Conservation (phyloP, 108 stramenopile genomes). For the Stephanodiscus minutulus region DNA sequence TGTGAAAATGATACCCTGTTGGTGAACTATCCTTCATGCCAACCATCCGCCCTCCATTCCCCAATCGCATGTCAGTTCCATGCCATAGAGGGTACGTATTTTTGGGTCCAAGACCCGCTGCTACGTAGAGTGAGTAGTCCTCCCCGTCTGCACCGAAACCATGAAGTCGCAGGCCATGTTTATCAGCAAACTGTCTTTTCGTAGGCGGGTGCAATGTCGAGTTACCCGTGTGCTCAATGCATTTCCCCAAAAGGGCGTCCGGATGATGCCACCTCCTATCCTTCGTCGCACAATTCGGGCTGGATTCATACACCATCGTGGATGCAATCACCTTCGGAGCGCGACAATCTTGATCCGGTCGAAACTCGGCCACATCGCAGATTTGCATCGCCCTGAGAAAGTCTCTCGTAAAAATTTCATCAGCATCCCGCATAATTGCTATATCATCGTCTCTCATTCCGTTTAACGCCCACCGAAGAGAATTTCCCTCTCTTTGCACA, state of each 20-base stretch:
- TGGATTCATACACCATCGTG: conserved; percentile 34
- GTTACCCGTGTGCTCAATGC: conserved; percentile 48
- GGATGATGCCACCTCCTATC: conserved; percentile 38
- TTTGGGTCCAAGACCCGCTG: conserved; percentile 3
- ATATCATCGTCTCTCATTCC: conserved; percentile 59
- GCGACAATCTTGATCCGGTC: conserved; percentile 18
- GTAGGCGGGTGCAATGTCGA: conserved; percentile 16
- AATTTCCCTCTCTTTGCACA: conserved; percentile 40
- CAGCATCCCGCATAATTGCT: conserved; percentile 53
- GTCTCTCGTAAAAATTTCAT: conserved; percentile 56
- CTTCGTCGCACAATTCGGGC: conserved; percentile 30
- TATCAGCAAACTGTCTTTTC: conserved; percentile 7
- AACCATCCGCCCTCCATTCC: neutral
- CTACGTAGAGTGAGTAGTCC: conserved; percentile 1
- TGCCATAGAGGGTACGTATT: conserved; percentile 28
- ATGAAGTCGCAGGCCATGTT: neutral
- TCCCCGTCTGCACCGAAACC: conserved; percentile 8
- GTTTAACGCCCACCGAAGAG: conserved; percentile 46
- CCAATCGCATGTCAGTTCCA: conserved; percentile 16
- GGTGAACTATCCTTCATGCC: neutral
- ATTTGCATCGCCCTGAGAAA: conserved; percentile 55
- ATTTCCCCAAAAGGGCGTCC: conserved; percentile 49
- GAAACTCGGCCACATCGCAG: conserved; percentile 46
- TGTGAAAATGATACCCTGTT: conserved; percentile 54
- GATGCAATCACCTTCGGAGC: conserved; percentile 22